phyloP scores from a whole-genome alignment of 257 asterid species.

The Apocynum venetum region DNA sequence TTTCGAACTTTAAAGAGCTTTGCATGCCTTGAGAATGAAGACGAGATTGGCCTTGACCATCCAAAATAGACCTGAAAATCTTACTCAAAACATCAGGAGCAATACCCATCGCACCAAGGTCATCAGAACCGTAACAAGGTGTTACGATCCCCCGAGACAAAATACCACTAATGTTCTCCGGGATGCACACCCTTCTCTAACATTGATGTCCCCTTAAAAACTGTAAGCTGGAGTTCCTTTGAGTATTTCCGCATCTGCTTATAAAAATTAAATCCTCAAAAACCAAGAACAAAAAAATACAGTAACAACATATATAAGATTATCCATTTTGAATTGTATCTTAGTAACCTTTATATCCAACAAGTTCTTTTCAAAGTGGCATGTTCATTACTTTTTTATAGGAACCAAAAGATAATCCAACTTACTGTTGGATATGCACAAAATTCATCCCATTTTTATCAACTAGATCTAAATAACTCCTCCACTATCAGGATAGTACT shows the following conservation, averaged over 20 bases:
- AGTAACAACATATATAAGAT: neutral
- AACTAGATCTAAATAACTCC: neutral
- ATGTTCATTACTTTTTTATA: neutral
- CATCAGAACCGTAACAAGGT: slow-evolving; percentile 6
- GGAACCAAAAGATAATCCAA: neutral
- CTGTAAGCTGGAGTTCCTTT: slow-evolving; percentile 67
- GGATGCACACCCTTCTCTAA: slow-evolving; percentile 70
- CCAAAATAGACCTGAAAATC: neutral
- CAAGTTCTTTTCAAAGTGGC: neutral
- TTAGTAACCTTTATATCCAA: neutral
- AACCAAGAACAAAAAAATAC: neutral
- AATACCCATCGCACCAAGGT: neutral
- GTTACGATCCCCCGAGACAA: slow-evolving; percentile 1
- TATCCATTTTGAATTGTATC: neutral
- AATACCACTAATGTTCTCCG: slow-evolving; percentile 16
- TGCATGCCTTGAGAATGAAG: slow-evolving; percentile 5
- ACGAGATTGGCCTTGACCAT: neutral
- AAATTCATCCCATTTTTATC: neutral
- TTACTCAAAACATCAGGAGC: neutral
- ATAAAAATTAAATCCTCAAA: slow-evolving; percentile 5
- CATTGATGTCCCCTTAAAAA: slow-evolving; percentile 84
- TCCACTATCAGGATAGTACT: neutral
- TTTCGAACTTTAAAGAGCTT: neutral
- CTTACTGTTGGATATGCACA: neutral
- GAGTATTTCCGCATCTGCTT: slow-evolving; percentile 70